These are phyloP conservation scores for Fraxinus platypoda DNA, from an alignment of 305 asterid species.

Conservation along the genomic window DNA sequence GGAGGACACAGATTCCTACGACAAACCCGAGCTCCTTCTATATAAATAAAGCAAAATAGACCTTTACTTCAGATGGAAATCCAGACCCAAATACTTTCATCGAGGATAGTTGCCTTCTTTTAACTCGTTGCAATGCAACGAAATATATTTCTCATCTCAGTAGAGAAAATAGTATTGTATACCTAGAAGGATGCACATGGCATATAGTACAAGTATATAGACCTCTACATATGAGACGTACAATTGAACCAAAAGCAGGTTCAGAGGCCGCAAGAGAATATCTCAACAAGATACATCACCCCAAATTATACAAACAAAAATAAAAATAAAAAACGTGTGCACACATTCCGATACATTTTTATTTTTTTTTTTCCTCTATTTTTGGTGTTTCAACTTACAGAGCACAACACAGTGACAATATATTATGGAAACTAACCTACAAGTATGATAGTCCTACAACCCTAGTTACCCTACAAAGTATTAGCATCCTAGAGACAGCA, in stretches of 20 bases:
- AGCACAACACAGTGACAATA: slow-evolving; percentile 28
- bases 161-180: too few species aligned
- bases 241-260: neutral
- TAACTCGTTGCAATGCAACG: too few species aligned
- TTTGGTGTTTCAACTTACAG: slow-evolving; percentile 36
- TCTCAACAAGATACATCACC: neutral
- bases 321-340: neutral
- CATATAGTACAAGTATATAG: too few species aligned
- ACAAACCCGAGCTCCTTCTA: neutral
- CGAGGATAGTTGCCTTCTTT: too few species aligned
- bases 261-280: neutral
- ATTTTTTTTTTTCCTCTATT: too few species aligned
- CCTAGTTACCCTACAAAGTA: slow-evolving; percentile 44
- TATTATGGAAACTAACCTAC: slow-evolving; percentile 42
- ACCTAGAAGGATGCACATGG: too few species aligned
- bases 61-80: too few species aligned
- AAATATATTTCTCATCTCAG: too few species aligned
- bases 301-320: too few species aligned
- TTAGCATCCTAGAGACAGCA: slow-evolving; percentile 35
- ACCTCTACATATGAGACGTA: too few species aligned
- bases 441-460: slow-evolving; percentile 33
- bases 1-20: neutral
- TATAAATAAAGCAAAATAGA: too few species aligned
- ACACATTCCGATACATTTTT: neutral
- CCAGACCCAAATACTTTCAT: too few species aligned